Evolutionary conservation across 345 rosid genomes (phyloP).

Genomic region (Gossypium herbaceum): DNA sequence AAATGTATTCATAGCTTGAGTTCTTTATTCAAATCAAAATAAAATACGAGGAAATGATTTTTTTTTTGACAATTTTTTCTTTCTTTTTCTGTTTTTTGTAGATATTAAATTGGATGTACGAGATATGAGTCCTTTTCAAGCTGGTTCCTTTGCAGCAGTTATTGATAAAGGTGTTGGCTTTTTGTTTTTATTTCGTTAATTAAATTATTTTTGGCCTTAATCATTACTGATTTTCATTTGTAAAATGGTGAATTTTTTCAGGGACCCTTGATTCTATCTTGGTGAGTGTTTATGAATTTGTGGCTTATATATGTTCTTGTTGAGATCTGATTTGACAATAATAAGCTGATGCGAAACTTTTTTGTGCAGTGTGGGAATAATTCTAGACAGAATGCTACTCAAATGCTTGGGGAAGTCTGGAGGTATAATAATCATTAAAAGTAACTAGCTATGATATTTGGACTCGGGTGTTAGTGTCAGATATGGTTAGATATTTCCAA

Average conservation of each 20-base stretch:
- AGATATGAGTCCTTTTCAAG: slow-evolving; percentile 58
- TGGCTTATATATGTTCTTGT: neutral
- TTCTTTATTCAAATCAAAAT: neutral
- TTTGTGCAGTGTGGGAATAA: slow-evolving; percentile 64
- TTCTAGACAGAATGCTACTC: slow-evolving; percentile 59
- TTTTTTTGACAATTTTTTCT: neutral
- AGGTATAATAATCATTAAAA: slow-evolving; percentile 37
- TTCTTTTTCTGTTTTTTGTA: slow-evolving; percentile 13
- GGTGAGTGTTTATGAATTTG: slow-evolving; percentile 46
- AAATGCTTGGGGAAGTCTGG: slow-evolving; percentile 78
- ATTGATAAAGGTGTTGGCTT: slow-evolving; percentile 63
- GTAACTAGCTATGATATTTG: neutral
- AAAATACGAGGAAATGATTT: neutral
- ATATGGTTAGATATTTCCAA: no score
- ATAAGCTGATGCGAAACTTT: slow-evolving; percentile 4
- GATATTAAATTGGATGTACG: slow-evolving; percentile 78
- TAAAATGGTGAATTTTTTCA: slow-evolving; percentile 23
- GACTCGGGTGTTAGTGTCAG: no score
- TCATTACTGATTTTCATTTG: slow-evolving; percentile 16
- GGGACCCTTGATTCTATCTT: slow-evolving; percentile 89
- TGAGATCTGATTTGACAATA: slow-evolving; percentile 2
- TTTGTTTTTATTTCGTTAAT: neutral
- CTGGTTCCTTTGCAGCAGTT: slow-evolving; percentile 67
- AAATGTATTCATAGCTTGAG: slow-evolving; percentile 40
- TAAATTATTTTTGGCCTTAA: neutral